Base-by-base conservation (phyloP, 768 basidiomycete species). In the Tubosaeta sp. region DNA sequence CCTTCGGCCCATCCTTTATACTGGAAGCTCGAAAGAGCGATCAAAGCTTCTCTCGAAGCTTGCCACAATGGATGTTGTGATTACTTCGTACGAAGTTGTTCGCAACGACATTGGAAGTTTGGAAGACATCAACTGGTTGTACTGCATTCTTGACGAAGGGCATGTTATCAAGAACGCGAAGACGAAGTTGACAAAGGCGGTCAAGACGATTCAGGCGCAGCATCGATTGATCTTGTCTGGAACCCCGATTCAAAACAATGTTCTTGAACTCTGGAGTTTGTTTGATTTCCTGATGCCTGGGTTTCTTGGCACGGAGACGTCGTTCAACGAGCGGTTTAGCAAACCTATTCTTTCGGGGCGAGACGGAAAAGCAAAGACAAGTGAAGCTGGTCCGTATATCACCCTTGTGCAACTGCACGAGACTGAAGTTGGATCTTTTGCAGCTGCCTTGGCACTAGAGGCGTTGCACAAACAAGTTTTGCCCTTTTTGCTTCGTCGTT, bases 251-350 rank as follows among this genome's bases (percentile, higher is more conserved):
- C 97, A 99, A 72, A 99, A 99, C 68, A 98, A 99, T 65, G 94
- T 99, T 2, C 76, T 99, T 45, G 97, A 99, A 66, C 74, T 99
- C 2, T 99, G 97, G 97, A 97, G 92, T 70, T 73, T 99, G 41
- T 99, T 99, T 69, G 97, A 99, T 71, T 99, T 98, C 73, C 74
- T 99, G 59, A 99, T 99, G 97, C 97, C 97, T 14, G 97, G 97
- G 4, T 98, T 99, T 74, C 74, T 99, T 47, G 97, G 97, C n/a
- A 93, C 88, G 12, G 97, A 98, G 68, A 69, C 85, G 13, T 87
- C 86, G 2, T 99, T 99, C 75, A 95, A 92, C 61, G 94, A 98
- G 52, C 82, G 91, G 29, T 99, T 97, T 65, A 86, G 92, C 55
- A 97, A 95, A 65, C 97, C 97, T 2, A 98, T 99, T 44, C 72